Evolutionary conservation across 2,329 filamentous ascomycete genomes (phyloP), one percentile per base, ranked within the genome.

Genomic region (Fusarium torreyae): DNA sequence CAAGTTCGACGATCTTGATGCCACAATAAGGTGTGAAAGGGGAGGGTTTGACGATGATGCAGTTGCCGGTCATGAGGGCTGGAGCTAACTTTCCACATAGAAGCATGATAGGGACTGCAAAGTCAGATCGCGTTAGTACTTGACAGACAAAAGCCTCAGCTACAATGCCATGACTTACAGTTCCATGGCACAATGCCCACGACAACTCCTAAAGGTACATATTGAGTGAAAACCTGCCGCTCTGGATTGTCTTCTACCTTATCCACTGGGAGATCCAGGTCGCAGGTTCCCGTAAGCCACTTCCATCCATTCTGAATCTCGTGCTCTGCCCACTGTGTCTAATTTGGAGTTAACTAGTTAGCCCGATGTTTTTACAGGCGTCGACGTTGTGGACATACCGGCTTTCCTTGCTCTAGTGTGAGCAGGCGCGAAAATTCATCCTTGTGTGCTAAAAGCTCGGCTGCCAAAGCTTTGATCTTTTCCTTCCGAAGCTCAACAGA

Each of bases 1-100:
- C 86, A 7, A 91, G 75, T 77, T 91, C 87, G n/a, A 81, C 84
- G 26, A 89, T 71, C 76, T 91, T 91, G 51, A 91, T 79, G 4
- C 79, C 78, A 6, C 81, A 82, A 77, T 88, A 89, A 0, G 87
- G 87, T 1, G 87, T 87, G 75, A 85, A 88, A 0, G 85, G 85
- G 11, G 85, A 88, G 2, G 86, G 85, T 76, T 88, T 88, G 65
- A 87, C 74, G 57, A 89, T 86, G 50, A 89, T 76, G 24, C 77
- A 76, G 73, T 87, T 88, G 7, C 87, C 86, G 0, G 87, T 86
- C 33, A 89, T 65, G 3, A 91, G 42, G 8, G 57, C 57, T 1
- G 52, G 57, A 31, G 44, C 57, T 9, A 43, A 36, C 5, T 60
- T 60, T 34, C 45, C 39, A 17, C 52, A 55, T 3, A 55, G 22